Percentiles rank a stretch among this genome's conserved stretches.
Evolutionary conservation across 2,329 filamentous ascomycete species (phyloP).

Genomic region (Colletotrichum sp.): DNA sequence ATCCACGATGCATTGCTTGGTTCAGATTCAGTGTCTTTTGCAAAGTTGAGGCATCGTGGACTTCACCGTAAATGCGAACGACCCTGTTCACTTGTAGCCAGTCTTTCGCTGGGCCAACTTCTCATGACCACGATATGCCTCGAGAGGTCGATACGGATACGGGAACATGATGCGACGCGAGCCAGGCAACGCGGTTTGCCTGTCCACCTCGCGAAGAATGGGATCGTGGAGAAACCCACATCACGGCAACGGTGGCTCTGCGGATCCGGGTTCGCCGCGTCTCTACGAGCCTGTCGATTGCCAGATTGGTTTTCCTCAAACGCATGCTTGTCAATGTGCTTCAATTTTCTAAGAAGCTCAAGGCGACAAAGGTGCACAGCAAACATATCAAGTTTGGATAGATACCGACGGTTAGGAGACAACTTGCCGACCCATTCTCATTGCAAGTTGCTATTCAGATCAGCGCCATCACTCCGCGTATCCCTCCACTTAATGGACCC

Average conservation of each 20-base stretch:
- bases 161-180: background rate
- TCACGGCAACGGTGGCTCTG: background rate
- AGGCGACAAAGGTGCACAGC: background rate
- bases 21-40: background rate
- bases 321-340: background rate
- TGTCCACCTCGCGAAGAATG: background rate
- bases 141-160: background rate
- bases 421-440: background rate
- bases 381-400: background rate
- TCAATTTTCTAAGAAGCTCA: background rate
- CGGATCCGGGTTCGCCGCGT: background rate
- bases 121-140: background rate
- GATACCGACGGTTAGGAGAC: background rate
- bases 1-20: background rate
- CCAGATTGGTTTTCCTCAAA: background rate
- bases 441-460: background rate
- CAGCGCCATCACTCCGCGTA: background rate
- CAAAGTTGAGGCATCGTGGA: background rate
- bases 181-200: background rate
- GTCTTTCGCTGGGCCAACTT: background rate
- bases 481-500: background rate
- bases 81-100: background rate
- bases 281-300: background rate
- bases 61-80: background rate
- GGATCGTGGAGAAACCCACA: background rate